These are phyloP conservation scores for Datura wrightii DNA, from an alignment of 257 asterid species.

Conservation along the genomic window DNA sequence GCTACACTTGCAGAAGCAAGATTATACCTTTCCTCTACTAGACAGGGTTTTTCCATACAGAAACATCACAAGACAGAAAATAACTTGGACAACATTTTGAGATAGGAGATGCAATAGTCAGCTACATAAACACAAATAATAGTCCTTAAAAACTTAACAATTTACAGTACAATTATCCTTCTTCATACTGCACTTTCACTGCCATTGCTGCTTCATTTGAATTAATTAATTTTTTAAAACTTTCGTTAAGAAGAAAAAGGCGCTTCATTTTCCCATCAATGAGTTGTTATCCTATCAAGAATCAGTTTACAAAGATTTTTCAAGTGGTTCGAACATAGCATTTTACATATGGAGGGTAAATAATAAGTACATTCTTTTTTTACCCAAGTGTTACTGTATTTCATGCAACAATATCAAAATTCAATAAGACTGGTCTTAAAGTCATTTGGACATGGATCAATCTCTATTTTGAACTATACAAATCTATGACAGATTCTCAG, in stretches of 20 bases:
- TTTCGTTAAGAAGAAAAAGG: no score
- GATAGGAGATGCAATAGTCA: not conserved
- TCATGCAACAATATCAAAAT: not conserved
- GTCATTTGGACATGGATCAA: not conserved
- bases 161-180: not conserved
- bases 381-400: not conserved
- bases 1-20: not conserved
- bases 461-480: no score
- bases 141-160: not conserved
- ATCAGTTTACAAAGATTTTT: not conserved
- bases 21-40: constrained; percentile 6
- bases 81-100: not conserved
- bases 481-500: no score
- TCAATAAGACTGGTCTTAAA: not conserved
- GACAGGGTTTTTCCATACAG: not conserved
- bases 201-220: not conserved
- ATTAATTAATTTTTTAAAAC: no score
- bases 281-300: not conserved
- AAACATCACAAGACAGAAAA: constrained; percentile 3
- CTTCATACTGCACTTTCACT: constrained; percentile 8
- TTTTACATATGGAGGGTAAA: not conserved
- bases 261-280: not conserved
- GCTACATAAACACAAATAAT: not conserved
- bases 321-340: not conserved
- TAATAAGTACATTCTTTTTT: not conserved